Evolutionary conservation across 768 basidiomycete genomes (phyloP), one percentile per base, ranked within the genome.

Genomic region (Suillus weaverae): DNA sequence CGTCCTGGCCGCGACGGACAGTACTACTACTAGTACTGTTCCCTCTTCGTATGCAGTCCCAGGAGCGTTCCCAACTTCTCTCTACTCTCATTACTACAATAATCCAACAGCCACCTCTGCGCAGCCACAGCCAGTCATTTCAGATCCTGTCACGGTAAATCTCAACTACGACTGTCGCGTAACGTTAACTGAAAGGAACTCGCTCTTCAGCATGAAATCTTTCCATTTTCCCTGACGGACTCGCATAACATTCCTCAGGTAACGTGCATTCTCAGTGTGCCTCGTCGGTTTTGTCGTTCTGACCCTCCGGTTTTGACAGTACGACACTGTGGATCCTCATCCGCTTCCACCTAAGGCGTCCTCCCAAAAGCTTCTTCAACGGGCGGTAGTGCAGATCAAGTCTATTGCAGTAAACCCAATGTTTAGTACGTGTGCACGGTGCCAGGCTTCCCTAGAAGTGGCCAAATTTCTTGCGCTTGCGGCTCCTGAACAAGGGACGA

Each of bases 41-140:
- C 65, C 63, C 62, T 66, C 73, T 16, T 61, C 30, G 35, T 89
- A 83, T 69, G 85, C 88, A 4, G 88, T 76, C 6, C 83, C 87
- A 5, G 89, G 88, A 35, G 70, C 77, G 4, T 91, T 90, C 72
- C 89, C 90, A 2, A 89, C 89, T 2, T 83, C 87, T 6, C 76
- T 83, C 44, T 92, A 86, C 73, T 71, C 79, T n/a, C 71, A 80
- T 60, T 92, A 91, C 73, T 90, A 87, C 77, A 91, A 91, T 73
- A 76, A 83, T 67, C 89, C 91, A 38, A 91, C 89, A 1, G 87
- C 85, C 38, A 92, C 91, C 2, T 83, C 84, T 14, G 85, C 81
- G 1, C 91, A 92, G 71, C 86, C 86, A 4, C 91, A 92, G 75
- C 91, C 90, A n/a, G 81, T 91, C 64, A 83, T 92, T 43, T 85